Conservation (phyloP, 257 asterid species). For the Nemophila menziesii region DNA sequence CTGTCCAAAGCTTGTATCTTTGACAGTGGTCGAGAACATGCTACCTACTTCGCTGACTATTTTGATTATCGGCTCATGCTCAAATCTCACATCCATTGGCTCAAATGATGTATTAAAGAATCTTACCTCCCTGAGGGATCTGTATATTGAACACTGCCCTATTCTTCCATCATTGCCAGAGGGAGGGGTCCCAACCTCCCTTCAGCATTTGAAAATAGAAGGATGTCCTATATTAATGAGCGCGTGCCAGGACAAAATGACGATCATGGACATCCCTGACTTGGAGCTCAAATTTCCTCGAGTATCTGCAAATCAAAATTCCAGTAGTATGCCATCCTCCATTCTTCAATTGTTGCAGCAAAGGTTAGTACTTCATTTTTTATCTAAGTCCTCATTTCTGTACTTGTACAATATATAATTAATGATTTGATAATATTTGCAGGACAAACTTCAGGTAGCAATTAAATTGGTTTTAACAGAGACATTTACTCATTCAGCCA, state of each 20-base stretch:
- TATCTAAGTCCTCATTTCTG: too few species aligned
- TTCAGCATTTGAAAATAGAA: conserved; percentile 5
- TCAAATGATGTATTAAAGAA: neutral
- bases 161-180: conserved; percentile 3
- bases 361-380: too few species aligned
- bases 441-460: neutral
- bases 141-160: conserved; percentile 8
- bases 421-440: neutral
- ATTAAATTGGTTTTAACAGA: too few species aligned
- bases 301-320: too few species aligned
- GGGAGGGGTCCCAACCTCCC: conserved; percentile 7
- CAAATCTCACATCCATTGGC: conserved; percentile 6
- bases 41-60: conserved; percentile 1
- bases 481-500: neutral
- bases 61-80: conserved; percentile 7
- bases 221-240: conserved; percentile 1
- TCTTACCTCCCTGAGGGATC: conserved; percentile 6
- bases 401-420: neutral
- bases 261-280: conserved; percentile 7
- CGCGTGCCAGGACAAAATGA: neutral
- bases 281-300: neutral
- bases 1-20: conserved; percentile 3
- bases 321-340: too few species aligned
- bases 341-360: too few species aligned
- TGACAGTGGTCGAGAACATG: neutral